Conservation (phyloP, 345 rosid species). For the Salix brachista region DNA sequence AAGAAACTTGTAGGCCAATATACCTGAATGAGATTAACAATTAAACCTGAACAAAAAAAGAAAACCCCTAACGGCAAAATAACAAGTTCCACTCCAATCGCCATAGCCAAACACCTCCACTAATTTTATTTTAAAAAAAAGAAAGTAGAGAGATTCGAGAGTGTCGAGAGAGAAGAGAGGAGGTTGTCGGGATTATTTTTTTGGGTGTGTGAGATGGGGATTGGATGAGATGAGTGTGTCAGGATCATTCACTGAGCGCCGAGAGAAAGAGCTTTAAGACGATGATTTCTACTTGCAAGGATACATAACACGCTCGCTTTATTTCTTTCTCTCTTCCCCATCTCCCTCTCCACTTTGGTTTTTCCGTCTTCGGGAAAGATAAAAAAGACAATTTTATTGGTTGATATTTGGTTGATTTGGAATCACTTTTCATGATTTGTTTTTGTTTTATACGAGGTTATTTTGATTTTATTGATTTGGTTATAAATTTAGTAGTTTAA, state of each 20-base stretch:
- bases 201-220: neutral
- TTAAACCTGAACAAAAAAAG: slow-evolving; percentile 26
- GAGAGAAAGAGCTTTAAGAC: neutral
- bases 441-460: too few relatives aligned
- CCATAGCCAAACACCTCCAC: slow-evolving; percentile 3
- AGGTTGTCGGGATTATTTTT: neutral
- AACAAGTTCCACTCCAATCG: slow-evolving; percentile 20
- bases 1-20: neutral
- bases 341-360: neutral
- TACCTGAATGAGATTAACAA: slow-evolving; percentile 26
- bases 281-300: neutral
- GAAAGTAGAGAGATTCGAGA: neutral
- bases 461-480: too few relatives aligned
- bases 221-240: neutral
- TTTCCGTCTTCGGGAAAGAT: neutral
- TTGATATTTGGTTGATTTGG: too few relatives aligned
- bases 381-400: neutral
- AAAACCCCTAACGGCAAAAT: slow-evolving; percentile 26
- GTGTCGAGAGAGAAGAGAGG: neutral
- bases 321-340: neutral
- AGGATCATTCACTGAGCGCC: neutral
- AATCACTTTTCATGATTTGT: too few relatives aligned
- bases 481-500: too few relatives aligned
- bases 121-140: neutral
- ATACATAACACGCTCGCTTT: neutral